Evolutionary conservation across 352 stramenopile genomes (phyloP).

Genomic region (Pilasporangium apinafurcum): DNA sequence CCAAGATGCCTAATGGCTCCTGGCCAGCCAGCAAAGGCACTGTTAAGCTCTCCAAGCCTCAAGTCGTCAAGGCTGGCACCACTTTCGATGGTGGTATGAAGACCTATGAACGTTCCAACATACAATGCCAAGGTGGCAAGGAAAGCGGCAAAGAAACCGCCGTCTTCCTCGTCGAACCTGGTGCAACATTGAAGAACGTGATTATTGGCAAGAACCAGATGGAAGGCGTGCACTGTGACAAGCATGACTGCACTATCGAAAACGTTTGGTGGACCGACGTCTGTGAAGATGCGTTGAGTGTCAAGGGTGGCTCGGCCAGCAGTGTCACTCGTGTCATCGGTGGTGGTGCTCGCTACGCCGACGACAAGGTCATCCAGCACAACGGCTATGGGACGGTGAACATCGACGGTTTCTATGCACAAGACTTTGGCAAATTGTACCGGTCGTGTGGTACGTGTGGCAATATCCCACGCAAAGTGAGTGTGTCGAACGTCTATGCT

Average conservation of each 20-base stretch:
- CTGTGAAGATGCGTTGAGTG: constrained; percentile 16
- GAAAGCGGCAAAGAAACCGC: constrained; percentile 8
- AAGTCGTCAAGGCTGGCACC: constrained; percentile 9
- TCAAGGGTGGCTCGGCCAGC: constrained; percentile 17
- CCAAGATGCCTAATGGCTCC: constrained; percentile 13
- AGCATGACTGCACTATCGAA: constrained; percentile 16
- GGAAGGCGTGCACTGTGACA: constrained; percentile 18
- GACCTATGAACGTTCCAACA: constrained; percentile 20
- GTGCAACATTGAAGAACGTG: constrained; percentile 24
- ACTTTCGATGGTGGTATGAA: constrained; percentile 27
- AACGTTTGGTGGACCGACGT: constrained; percentile 28
- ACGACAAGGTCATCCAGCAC: constrained; percentile 27
- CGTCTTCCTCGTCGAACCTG: constrained; percentile 19
- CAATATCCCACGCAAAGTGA: constrained; percentile 9
- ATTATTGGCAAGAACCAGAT: constrained; percentile 27
- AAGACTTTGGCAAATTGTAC: constrained; percentile 24
- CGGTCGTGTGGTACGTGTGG: constrained; percentile 18
- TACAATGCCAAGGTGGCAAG: constrained; percentile 9
- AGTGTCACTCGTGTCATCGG: constrained; percentile 14
- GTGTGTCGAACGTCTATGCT: constrained; percentile 13
- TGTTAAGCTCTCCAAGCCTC: constrained; percentile 6
- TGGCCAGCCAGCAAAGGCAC: constrained; percentile 13
- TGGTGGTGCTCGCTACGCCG: constrained; percentile 14
- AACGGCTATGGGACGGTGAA: constrained; percentile 12
- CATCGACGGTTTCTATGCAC: constrained; percentile 19